Conservation (phyloP, 352 stramenopile species). For the Phytophthora pinifolia region DNA sequence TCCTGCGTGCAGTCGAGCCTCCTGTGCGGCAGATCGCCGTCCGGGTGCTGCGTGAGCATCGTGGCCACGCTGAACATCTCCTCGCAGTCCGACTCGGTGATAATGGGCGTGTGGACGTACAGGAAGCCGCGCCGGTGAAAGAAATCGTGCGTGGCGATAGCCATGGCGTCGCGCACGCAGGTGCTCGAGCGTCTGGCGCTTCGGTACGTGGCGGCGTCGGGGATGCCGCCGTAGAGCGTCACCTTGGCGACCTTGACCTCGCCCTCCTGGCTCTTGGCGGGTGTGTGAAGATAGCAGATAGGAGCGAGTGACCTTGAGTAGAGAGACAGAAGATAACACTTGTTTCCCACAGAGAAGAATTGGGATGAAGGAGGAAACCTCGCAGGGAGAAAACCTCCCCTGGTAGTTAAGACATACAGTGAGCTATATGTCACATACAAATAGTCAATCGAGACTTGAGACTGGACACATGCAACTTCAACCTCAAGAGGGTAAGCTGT, state of each 20-base stretch:
- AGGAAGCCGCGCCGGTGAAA: constrained; percentile 93
- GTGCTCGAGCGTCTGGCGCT: constrained; percentile 93
- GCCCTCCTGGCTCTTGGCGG: constrained; percentile 90
- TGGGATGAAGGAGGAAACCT: too few relatives aligned
- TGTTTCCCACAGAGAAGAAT: too few relatives aligned
- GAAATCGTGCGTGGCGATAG: constrained; percentile 93
- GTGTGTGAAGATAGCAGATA: too few relatives aligned
- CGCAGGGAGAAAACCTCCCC: too few relatives aligned
- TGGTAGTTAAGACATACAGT: too few relatives aligned
- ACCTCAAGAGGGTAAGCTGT: too few relatives aligned
- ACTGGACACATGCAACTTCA: too few relatives aligned
- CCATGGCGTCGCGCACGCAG: constrained; percentile 93
- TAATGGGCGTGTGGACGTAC: constrained; percentile 95
- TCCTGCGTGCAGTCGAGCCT: constrained; percentile 91
- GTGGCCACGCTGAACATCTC: constrained; percentile 97
- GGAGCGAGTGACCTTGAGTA: too few relatives aligned
- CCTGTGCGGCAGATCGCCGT: constrained; percentile 69
- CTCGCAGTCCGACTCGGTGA: constrained; percentile 97
- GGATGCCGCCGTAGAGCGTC: constrained; percentile 84
- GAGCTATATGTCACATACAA: too few relatives aligned
- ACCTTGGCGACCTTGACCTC: constrained; percentile 91
- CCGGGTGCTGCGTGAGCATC: constrained; percentile 78
- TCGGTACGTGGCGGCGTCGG: constrained; percentile 90
- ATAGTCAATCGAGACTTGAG: too few relatives aligned
- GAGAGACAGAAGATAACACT: too few relatives aligned